phyloP scores from a whole-genome alignment of 2,329 filamentous ascomycete genomes.

The Cercospora canescens region DNA sequence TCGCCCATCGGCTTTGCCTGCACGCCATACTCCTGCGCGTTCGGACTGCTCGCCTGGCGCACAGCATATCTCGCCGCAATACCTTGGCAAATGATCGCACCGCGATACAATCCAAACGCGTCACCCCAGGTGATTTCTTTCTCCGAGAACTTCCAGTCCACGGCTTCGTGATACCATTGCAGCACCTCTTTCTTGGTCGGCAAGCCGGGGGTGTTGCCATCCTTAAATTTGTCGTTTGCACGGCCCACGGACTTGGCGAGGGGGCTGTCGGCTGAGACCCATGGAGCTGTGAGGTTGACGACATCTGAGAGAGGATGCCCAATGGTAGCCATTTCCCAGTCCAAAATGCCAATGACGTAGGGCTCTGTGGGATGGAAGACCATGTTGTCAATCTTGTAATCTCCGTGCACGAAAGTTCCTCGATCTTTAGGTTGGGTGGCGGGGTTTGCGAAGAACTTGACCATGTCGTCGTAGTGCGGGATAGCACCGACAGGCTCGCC shows the following conservation, averaged over 20 bases:
- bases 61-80: slow-evolving; percentile 86
- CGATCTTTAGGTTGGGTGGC: slow-evolving; percentile 73
- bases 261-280: slow-evolving; percentile 41
- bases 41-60: slow-evolving; percentile 84
- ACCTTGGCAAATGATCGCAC: slow-evolving; percentile 73
- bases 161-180: slow-evolving; percentile 65
- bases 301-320: slow-evolving; percentile 94
- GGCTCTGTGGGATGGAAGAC: slow-evolving; percentile 84
- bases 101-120: slow-evolving; percentile 62
- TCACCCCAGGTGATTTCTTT: slow-evolving; percentile 64
- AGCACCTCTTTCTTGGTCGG: slow-evolving; percentile 61
- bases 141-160: slow-evolving; percentile 67
- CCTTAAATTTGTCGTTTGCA: slow-evolving; percentile 57
- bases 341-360: slow-evolving; percentile 85
- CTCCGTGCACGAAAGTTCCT: slow-evolving; percentile 81
- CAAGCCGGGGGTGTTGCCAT: slow-evolving; percentile 65
- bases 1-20: slow-evolving; percentile 72
- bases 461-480: slow-evolving; percentile 78
- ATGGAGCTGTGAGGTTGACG: slow-evolving; percentile 67
- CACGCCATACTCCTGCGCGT: slow-evolving; percentile 70
- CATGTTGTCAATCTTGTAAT: slow-evolving; percentile 77
- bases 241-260: slow-evolving; percentile 41
- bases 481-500: slow-evolving; percentile 75
- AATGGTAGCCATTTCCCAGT: slow-evolving; percentile 98
- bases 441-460: slow-evolving; percentile 73